phyloP scores from a whole-genome alignment of 768 basidiomycete species.

The Mycena sanguinolenta region DNA sequence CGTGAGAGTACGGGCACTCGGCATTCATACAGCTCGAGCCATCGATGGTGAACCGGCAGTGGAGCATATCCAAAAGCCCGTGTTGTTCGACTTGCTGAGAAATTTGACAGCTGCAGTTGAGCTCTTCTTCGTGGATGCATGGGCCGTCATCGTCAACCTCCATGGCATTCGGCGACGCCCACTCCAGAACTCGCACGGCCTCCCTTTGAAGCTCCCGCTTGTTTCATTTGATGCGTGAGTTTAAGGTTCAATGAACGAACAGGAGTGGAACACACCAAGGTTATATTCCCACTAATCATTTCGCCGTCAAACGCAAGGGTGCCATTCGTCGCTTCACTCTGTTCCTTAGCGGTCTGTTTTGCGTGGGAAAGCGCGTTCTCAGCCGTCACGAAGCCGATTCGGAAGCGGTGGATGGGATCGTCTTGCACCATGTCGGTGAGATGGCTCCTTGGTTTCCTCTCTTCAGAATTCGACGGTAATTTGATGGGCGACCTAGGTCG shows the following conservation, averaged over 20 bases:
- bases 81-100: constrained; percentile 40
- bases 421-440: background rate
- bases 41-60: constrained; percentile 44
- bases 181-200: constrained; percentile 37
- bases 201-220: constrained; percentile 39
- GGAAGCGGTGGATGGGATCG: constrained; percentile 28
- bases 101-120: constrained; percentile 41
- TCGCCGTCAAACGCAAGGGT: constrained; percentile 40
- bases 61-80: constrained; percentile 41
- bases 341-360: constrained; percentile 29
- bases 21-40: constrained; percentile 37
- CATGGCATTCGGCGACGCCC: constrained; percentile 25
- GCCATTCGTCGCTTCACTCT: constrained; percentile 36
- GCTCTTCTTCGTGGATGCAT: constrained; percentile 21
- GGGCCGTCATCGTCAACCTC: constrained; percentile 29
- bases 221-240: background rate
- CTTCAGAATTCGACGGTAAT: too few relatives aligned
- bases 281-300: constrained; percentile 38
- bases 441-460: background rate
- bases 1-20: constrained; percentile 45
- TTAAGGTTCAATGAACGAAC: background rate
- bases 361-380: constrained; percentile 38
- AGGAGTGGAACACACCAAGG: constrained; percentile 32
- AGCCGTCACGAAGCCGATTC: constrained; percentile 40
- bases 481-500: background rate